Percentiles rank a stretch among this genome's conserved stretches.
These are phyloP conservation scores for Begonia fuchsioides DNA, from an alignment of 306 rosid genomes.

Conservation along the genomic window DNA sequence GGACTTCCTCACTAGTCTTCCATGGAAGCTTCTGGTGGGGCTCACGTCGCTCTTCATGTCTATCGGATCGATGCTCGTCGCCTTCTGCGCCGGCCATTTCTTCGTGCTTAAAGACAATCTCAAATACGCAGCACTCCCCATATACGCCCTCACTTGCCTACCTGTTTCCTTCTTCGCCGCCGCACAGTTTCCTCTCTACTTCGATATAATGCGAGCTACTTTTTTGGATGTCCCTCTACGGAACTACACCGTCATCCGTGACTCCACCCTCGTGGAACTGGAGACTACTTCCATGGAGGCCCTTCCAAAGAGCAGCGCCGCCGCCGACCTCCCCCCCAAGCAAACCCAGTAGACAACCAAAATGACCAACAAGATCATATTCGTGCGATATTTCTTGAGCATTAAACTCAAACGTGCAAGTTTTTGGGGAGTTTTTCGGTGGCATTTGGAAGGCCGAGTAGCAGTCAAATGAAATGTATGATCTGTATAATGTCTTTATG, in stretches of 20 bases:
- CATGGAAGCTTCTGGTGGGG: slow-evolving; percentile 25
- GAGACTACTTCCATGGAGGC: too few relatives aligned
- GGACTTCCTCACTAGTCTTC: slow-evolving; percentile 26
- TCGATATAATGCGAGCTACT: slow-evolving; percentile 30
- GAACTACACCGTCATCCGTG: not conserved
- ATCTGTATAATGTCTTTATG: too few relatives aligned
- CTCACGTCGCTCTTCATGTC: slow-evolving; percentile 35
- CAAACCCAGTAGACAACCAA: too few relatives aligned
- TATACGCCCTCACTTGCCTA: slow-evolving; percentile 13
- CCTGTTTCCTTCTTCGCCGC: slow-evolving; percentile 26
- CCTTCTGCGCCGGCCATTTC: slow-evolving; percentile 38
- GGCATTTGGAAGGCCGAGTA: too few relatives aligned
- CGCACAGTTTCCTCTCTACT: slow-evolving; percentile 32
- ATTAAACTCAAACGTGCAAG: too few relatives aligned
- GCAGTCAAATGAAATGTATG: too few relatives aligned
- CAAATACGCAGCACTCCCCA: not conserved
- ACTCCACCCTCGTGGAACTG: too few relatives aligned
- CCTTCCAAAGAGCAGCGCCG: too few relatives aligned
- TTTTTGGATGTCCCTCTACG: slow-evolving; percentile 3
- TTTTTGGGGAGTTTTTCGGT: too few relatives aligned
- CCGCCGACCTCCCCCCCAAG: too few relatives aligned
- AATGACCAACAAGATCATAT: too few relatives aligned
- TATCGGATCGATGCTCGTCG: slow-evolving; percentile 23
- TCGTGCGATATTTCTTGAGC: too few relatives aligned
- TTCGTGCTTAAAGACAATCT: slow-evolving; percentile 21